phyloP scores from a whole-genome alignment of 2,329 filamentous ascomycete genomes.

The Colletotrichum liriopes region DNA sequence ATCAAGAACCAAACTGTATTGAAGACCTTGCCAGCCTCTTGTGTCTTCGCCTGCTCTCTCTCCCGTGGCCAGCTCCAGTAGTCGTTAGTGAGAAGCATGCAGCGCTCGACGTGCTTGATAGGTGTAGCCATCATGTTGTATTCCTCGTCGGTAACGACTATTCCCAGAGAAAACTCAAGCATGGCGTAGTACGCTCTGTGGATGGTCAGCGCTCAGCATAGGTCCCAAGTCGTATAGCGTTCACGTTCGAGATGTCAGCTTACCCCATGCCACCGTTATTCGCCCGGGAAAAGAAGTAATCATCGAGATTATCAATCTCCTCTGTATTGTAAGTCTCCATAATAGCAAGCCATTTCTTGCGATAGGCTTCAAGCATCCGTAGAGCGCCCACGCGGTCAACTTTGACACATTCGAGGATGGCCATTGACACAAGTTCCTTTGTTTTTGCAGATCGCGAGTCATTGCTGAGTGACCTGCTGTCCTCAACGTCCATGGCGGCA shows the following conservation, averaged over 20 bases:
- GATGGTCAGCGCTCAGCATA: not conserved
- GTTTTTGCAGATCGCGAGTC: conserved; percentile 3
- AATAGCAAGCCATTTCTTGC: conserved; percentile 5
- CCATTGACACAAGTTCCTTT: conserved; percentile 4
- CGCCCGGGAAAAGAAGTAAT: conserved; percentile 1
- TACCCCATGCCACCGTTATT: conserved; percentile 7
- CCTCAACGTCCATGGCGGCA: conserved; percentile 2
- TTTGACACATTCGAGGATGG: conserved; percentile 6
- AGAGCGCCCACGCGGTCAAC: conserved; percentile 1
- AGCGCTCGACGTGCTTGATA: conserved; percentile 8
- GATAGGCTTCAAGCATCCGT: not conserved
- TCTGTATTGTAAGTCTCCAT: conserved; percentile 9
- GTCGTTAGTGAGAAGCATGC: conserved; percentile 11
- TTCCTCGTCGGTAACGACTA: conserved; percentile 2
- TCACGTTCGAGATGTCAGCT: not conserved
- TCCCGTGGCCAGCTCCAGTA: conserved; percentile 5
- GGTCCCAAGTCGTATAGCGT: not conserved
- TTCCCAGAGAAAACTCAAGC: conserved; percentile 4
- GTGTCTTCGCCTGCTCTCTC: not conserved
- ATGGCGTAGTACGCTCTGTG: not conserved
- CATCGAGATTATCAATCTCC: conserved; percentile 4
- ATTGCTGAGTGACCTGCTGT: not conserved
- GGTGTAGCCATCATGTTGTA: conserved; percentile 1
- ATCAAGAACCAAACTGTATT: conserved; percentile 4
- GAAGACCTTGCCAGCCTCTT: conserved; percentile 4